Conservation (phyloP, 176 grass and related monocot genomes). For the Oryza punctata region DNA sequence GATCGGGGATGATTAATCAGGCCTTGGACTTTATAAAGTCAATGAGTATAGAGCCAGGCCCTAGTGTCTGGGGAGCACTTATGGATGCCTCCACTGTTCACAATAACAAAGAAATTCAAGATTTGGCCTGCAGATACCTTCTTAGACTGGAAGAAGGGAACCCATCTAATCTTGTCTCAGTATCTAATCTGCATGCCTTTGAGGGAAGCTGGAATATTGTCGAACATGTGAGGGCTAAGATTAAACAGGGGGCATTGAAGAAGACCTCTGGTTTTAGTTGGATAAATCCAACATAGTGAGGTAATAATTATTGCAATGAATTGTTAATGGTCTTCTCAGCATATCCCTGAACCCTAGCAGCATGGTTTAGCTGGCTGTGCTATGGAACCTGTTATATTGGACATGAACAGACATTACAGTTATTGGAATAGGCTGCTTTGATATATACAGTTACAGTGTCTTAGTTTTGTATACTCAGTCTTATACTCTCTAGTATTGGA, state of each 20-base stretch:
- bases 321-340: neutral
- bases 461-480: neutral
- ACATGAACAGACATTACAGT: neutral
- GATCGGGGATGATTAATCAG: constrained; percentile 48
- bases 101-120: constrained; percentile 51
- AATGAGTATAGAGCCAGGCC: constrained; percentile 46
- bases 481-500: neutral
- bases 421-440: constrained; percentile 13
- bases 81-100: constrained; percentile 60
- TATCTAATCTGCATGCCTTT: constrained; percentile 69
- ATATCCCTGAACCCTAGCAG: neutral
- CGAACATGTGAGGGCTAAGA: constrained; percentile 58
- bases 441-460: neutral
- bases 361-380: constrained; percentile 5
- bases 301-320: neutral
- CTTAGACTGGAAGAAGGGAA: constrained; percentile 51
- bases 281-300: constrained; percentile 42
- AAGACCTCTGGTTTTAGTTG: constrained; percentile 59
- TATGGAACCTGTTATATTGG: neutral
- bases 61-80: constrained; percentile 76
- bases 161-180: constrained; percentile 55
- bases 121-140: constrained; percentile 57
- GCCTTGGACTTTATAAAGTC: constrained; percentile 66
- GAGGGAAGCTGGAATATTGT: constrained; percentile 67
- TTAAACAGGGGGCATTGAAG: constrained; percentile 48